phyloP scores from a whole-genome alignment of 139 green algal genomes.

The Dunaliella sp. region DNA sequence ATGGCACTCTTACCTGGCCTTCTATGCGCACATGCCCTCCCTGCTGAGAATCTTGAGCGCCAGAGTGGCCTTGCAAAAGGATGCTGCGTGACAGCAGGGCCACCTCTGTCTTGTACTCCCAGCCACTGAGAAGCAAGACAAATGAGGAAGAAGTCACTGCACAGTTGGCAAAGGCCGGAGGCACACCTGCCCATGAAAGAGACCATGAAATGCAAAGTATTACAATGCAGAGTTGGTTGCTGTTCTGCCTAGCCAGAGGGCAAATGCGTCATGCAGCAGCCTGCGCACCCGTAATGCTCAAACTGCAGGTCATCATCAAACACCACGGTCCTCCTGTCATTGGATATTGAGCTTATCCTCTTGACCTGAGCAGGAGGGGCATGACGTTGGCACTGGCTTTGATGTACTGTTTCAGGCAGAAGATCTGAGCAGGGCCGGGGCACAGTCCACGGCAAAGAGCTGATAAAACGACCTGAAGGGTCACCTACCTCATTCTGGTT shows the following conservation, averaged over 20 bases:
- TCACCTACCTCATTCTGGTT: constrained; percentile 54
- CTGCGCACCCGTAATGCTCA: constrained; percentile 54
- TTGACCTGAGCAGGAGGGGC: constrained; percentile 17
- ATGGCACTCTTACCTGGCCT: constrained; percentile 38
- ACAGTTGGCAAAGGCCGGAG: background rate
- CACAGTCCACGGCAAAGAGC: too few relatives aligned
- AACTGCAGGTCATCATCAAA: constrained; percentile 22
- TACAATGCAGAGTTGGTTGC: background rate
- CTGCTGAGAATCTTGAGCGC: background rate
- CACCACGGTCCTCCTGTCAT: constrained; percentile 32
- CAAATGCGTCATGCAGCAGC: too few relatives aligned
- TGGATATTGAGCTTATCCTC: constrained; percentile 25
- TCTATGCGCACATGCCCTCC: constrained; percentile 33
- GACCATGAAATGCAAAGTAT: background rate
- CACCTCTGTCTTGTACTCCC: constrained; percentile 60
- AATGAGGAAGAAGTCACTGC: background rate
- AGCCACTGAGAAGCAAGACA: constrained; percentile 28
- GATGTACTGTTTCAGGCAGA: too few relatives aligned
- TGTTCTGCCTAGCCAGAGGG: background rate
- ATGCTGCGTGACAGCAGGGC: constrained; percentile 50
- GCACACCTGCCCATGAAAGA: background rate
- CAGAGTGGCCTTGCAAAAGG: constrained; percentile 19
- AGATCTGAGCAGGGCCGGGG: too few relatives aligned
- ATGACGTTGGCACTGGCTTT: too few relatives aligned
- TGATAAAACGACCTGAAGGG: too few relatives aligned